Conservation (phyloP, 441 rosid species). For the Pelargonium australe region DNA sequence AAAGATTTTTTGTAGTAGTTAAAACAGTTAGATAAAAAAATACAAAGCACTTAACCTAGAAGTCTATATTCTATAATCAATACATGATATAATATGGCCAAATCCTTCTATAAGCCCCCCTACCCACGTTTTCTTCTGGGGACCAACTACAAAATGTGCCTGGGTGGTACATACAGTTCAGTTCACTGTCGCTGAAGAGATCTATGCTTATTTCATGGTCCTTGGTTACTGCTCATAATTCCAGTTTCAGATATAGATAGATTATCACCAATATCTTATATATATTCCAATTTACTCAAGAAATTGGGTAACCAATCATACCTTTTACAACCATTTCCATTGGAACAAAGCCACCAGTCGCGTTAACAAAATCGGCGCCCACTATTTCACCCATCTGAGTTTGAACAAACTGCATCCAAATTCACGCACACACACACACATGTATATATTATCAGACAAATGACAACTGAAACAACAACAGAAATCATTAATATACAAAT, state of each 20-base stretch:
- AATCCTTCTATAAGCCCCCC: neutral
- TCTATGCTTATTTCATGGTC: neutral
- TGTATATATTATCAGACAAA: neutral
- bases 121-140: neutral
- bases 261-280: neutral
- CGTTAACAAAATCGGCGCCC: conserved; percentile 26
- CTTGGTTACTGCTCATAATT: neutral
- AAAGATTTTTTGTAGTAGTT: neutral
- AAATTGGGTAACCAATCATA: conserved; percentile 18
- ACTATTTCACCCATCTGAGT: conserved; percentile 50
- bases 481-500: neutral
- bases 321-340: conserved; percentile 80
- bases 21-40: neutral
- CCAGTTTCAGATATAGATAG: neutral
- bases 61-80: neutral
- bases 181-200: neutral
- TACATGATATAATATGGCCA: neutral
- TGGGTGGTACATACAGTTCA: neutral
- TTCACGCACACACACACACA: neutral
- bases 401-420: conserved; percentile 63
- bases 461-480: neutral
- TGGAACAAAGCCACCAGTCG: conserved; percentile 69
- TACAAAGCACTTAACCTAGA: neutral
- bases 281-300: neutral
- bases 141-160: neutral